These are phyloP conservation scores for Chrysanthemum makinoi DNA, from an alignment of 129 eudicot genomes.

Conservation along the genomic window DNA sequence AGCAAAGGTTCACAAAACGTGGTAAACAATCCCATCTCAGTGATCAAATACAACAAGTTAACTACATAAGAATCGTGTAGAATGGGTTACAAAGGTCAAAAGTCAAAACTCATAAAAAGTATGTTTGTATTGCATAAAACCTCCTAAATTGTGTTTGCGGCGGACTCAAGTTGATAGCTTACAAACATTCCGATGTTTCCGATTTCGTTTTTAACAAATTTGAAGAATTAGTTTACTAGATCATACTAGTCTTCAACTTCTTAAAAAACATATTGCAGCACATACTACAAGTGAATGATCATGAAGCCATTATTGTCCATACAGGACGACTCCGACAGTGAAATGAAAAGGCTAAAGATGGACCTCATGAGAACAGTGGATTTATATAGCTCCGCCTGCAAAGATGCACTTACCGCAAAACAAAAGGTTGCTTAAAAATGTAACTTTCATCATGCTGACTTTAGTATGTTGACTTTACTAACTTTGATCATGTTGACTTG, in stretches of 20 bases:
- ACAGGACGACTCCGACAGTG: slow-evolving; percentile 50
- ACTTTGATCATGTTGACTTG: no score
- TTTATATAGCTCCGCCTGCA: slow-evolving; percentile 61
- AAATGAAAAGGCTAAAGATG: slow-evolving; percentile 57
- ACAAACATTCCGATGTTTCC: no score
- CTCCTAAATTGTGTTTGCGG: not conserved
- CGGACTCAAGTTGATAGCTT: no score
- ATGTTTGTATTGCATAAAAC: not conserved
- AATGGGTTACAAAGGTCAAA: not conserved
- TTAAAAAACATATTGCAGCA: no score
- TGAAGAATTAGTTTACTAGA: no score
- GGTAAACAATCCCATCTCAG: slow-evolving; percentile 20
- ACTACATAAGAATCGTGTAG: not conserved
- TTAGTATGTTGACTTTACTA: no score
- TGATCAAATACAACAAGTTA: not conserved
- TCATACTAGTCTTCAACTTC: no score
- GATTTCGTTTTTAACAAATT: no score
- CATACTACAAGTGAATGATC: no score
- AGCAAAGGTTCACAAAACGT: slow-evolving; percentile 25
- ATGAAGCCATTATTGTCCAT: no score
- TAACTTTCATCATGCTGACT: no score
- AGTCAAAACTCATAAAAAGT: not conserved
- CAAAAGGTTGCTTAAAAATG: slow-evolving; percentile 34
- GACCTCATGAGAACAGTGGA: slow-evolving; percentile 58
- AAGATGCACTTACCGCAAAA: slow-evolving; percentile 51